phyloP scores from a whole-genome alignment of 495 filamentous ascomycete species.

The Collariella sp. region DNA sequence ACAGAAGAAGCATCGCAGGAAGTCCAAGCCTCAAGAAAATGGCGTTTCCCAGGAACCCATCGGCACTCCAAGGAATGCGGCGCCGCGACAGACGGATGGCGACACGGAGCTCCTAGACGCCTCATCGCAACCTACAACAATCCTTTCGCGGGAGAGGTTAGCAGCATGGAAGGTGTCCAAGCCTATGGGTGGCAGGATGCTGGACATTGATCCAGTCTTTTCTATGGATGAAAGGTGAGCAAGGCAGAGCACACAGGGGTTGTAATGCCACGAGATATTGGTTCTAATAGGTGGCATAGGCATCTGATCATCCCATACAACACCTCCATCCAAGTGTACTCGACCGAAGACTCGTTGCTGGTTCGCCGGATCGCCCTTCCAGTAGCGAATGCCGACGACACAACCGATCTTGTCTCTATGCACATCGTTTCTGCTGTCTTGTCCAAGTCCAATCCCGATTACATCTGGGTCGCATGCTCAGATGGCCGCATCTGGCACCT shows the following conservation, averaged over 20 bases:
- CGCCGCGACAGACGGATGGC: background rate
- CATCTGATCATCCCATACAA: conserved; percentile 56
- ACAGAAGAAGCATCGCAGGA: conserved; percentile 26
- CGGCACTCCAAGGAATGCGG: background rate
- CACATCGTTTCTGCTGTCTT: conserved; percentile 49
- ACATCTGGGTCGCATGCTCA: conserved; percentile 62
- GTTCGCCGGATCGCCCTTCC: conserved; percentile 50
- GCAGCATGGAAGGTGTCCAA: conserved; percentile 50
- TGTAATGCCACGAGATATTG: background rate
- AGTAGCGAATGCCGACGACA: conserved; percentile 16
- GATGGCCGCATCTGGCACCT: conserved; percentile 59
- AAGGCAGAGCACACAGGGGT: background rate
- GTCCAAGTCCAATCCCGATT: conserved; percentile 48
- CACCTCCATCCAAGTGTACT: conserved; percentile 68
- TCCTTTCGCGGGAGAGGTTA: background rate
- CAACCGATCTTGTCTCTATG: conserved; percentile 14
- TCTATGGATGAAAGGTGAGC: conserved; percentile 72
- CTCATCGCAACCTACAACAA: conserved; percentile 1
- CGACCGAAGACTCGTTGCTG: conserved; percentile 68
- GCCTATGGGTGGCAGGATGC: conserved; percentile 58
- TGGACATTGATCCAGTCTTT: conserved; percentile 69
- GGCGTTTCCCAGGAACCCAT: conserved; percentile 3
- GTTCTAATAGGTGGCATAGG: conserved; percentile 39
- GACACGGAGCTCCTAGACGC: conserved; percentile 12
- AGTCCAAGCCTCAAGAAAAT: conserved; percentile 11